Percentiles rank a stretch among this genome's conserved stretches.
These are phyloP conservation scores for Pleurotus sapidus DNA, from an alignment of 768 basidiomycete genomes.

Conservation along the genomic window DNA sequence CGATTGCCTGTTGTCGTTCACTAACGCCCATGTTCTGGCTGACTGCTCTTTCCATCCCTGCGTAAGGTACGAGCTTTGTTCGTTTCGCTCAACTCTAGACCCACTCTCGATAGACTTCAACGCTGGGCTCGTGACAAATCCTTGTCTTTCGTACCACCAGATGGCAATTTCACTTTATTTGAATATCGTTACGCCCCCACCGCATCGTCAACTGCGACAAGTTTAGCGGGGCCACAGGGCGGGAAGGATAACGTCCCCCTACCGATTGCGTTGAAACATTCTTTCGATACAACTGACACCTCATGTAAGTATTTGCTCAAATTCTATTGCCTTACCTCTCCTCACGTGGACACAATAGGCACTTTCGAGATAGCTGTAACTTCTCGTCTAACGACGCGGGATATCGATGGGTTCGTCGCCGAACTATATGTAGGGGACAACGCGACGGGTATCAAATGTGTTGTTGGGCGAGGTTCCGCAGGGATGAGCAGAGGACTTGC, in stretches of 20 bases:
- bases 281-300: slow-evolving; percentile 40
- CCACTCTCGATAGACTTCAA: slow-evolving; percentile 50
- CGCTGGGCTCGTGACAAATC: slow-evolving; percentile 75
- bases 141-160: slow-evolving; percentile 92
- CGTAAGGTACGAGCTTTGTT: slow-evolving; percentile 59
- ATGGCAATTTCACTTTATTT: slow-evolving; percentile 81
- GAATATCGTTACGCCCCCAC: slow-evolving; percentile 72
- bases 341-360: slow-evolving; percentile 27
- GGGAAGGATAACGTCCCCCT: slow-evolving; percentile 47
- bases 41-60: slow-evolving; percentile 93
- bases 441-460: slow-evolving; percentile 71
- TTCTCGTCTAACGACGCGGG: slow-evolving; percentile 58
- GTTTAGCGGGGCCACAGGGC: slow-evolving; percentile 19
- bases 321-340: too few species aligned
- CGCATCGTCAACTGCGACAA: slow-evolving; percentile 24
- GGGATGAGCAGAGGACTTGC: slow-evolving; percentile 34
- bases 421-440: slow-evolving; percentile 76
- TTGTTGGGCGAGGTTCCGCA: slow-evolving; percentile 55
- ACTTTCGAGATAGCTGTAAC: slow-evolving; percentile 61
- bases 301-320: slow-evolving; percentile 28
- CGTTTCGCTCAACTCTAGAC: slow-evolving; percentile 7
- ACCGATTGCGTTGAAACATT: slow-evolving; percentile 48
- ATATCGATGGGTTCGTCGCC: slow-evolving; percentile 69
- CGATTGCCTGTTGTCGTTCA: slow-evolving; percentile 78
- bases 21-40: slow-evolving; percentile 66